Conservation (phyloP, 2,329 filamentous ascomycete species). For the Helminthosporium solani region DNA sequence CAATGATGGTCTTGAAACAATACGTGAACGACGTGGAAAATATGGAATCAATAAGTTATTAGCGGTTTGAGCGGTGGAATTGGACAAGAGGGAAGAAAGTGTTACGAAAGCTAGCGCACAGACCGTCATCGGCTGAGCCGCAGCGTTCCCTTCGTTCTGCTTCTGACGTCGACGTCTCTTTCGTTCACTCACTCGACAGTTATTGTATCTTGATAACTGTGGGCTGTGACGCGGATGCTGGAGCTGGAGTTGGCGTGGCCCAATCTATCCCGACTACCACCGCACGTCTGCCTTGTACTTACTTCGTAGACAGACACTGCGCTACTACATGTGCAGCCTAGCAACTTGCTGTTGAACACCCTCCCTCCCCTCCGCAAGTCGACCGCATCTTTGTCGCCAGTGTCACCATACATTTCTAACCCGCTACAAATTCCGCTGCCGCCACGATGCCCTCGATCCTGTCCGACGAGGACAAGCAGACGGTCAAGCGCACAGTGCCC, state of each 20-base stretch:
- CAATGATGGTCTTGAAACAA: too few relatives aligned
- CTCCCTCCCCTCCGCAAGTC: background rate
- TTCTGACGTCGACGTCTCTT: background rate
- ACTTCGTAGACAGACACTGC: constrained; percentile 1
- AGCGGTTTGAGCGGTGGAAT: background rate
- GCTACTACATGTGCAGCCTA: constrained; percentile 7
- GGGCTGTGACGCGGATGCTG: too few relatives aligned
- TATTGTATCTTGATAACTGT: background rate
- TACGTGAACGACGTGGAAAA: too few relatives aligned
- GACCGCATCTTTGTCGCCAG: too few relatives aligned
- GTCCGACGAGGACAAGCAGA: constrained; percentile 92
- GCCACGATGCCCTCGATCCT: constrained; percentile 64
- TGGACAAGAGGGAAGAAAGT: background rate
- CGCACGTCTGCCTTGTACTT: background rate
- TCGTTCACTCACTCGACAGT: background rate
- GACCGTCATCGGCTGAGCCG: background rate
- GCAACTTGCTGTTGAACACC: background rate
- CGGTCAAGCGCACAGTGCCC: constrained; percentile 89
- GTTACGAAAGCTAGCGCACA: background rate
- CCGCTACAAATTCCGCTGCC: background rate
- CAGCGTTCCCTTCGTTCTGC: background rate
- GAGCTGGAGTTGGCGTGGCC: constrained; percentile 3
- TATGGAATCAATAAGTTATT: too few relatives aligned
- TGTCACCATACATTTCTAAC: background rate
- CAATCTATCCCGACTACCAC: background rate